phyloP scores from a whole-genome alignment of 768 basidiomycete species.

The Phlegmacium glaucopus region DNA sequence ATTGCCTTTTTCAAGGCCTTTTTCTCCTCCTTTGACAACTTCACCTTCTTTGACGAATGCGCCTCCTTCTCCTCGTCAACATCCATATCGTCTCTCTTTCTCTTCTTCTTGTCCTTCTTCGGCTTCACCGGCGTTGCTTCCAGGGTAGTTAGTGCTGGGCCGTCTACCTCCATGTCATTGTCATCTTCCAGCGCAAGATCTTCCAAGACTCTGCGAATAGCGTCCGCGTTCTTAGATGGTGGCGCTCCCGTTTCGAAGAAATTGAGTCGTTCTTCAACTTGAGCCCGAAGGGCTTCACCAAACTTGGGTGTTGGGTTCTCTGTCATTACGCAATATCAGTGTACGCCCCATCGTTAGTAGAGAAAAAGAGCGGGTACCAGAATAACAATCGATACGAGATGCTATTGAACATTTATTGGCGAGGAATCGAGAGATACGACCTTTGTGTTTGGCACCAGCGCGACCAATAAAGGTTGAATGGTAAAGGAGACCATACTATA shows the following conservation, averaged over 20 bases:
- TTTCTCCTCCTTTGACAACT: conserved; percentile 83
- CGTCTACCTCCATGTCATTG: conserved; percentile 48
- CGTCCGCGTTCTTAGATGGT: conserved; percentile 88
- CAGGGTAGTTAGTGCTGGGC: conserved; percentile 54
- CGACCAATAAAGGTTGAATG: conserved; percentile 97
- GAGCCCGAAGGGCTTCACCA: conserved; percentile 88
- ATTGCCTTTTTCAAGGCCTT: conserved; percentile 78
- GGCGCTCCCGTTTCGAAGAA: conserved; percentile 94
- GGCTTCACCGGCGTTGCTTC: conserved; percentile 53
- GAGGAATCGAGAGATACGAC: conserved; percentile 96
- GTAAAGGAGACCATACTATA: conserved; percentile 93
- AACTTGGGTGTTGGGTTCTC: conserved; percentile 88
- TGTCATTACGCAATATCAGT: conserved; percentile 21
- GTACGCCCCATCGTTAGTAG: neutral
- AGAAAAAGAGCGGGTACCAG: conserved; percentile 46
- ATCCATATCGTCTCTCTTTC: conserved; percentile 65
- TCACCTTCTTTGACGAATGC: conserved; percentile 63
- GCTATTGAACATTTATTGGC: conserved; percentile 99
- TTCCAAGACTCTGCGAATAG: conserved; percentile 87
- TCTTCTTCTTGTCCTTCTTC: conserved; percentile 64
- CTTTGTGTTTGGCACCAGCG: conserved; percentile 92
- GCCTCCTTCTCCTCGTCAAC: conserved; percentile 53
- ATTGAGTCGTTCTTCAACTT: conserved; percentile 92
- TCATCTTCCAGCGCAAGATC: conserved; percentile 66
- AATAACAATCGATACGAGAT: conserved; percentile 93